Percentiles rank a stretch among this genome's conserved stretches.
Evolutionary conservation across 805 yeast genomes (phyloP).

Genomic region (Barnettozyma botsteinii): DNA sequence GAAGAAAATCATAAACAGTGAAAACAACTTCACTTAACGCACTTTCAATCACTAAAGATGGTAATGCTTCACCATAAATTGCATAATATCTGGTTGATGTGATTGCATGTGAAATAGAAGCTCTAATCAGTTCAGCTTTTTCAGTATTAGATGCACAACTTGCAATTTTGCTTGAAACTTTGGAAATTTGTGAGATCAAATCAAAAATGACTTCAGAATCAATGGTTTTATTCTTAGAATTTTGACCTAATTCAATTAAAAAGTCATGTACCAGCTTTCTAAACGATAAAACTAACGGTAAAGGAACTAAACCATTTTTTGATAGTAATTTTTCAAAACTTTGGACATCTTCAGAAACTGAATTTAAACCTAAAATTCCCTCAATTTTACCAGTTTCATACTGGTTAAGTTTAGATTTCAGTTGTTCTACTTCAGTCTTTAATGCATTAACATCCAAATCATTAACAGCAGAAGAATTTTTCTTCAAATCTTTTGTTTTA

Average conservation of each 20-base stretch:
- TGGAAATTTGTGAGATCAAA: slow-evolving; percentile 43
- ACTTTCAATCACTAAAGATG: slow-evolving; percentile 64
- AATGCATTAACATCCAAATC: slow-evolving; percentile 30
- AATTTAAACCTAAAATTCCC: slow-evolving; percentile 18
- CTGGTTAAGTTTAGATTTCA: slow-evolving; percentile 49
- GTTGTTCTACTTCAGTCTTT: slow-evolving; percentile 34
- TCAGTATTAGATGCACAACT: slow-evolving; percentile 30
- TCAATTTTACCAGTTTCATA: slow-evolving; percentile 33
- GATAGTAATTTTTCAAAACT: slow-evolving; percentile 26
- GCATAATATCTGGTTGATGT: slow-evolving; percentile 73
- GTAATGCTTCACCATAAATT: slow-evolving; percentile 56
- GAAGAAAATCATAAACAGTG: slow-evolving; percentile 54
- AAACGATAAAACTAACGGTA: slow-evolving; percentile 38
- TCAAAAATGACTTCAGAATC: slow-evolving; percentile 39
- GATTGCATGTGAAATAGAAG: slow-evolving; percentile 67
- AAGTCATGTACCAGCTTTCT: slow-evolving; percentile 45
- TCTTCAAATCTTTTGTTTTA: neutral
- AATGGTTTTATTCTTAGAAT: slow-evolving; percentile 16
- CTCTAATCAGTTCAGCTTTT: slow-evolving; percentile 46
- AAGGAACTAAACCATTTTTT: slow-evolving; percentile 42
- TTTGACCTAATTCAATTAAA: slow-evolving; percentile 29
- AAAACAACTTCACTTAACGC: slow-evolving; percentile 71
- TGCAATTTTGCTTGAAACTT: slow-evolving; percentile 28
- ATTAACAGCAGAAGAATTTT: neutral
- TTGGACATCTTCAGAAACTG: slow-evolving; percentile 21